Conservation (phyloP, 345 rosid species). For the Brassica rapa region DNA sequence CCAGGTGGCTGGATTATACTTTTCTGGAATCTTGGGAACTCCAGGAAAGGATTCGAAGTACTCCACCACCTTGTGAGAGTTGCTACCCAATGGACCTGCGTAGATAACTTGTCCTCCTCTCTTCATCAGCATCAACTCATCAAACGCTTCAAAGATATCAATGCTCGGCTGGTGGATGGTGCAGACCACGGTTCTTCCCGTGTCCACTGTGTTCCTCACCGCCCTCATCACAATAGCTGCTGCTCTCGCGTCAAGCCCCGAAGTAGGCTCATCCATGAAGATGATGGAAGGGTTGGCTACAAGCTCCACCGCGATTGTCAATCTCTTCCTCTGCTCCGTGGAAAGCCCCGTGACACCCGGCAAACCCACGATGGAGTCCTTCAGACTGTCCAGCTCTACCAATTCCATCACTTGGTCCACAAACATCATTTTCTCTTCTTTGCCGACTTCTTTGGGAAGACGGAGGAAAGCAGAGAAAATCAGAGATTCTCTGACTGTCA, state of each 20-base stretch:
- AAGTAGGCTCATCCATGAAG: conserved; percentile 59
- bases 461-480: conserved; percentile 85
- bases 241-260: conserved; percentile 85
- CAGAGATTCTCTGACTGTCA: conserved; percentile 73
- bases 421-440: conserved; percentile 68
- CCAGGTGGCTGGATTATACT: conserved; percentile 84
- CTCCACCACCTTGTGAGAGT: conserved; percentile 67
- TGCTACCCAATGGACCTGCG: conserved; percentile 61
- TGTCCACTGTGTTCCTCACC: conserved; percentile 12
- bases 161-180: conserved; percentile 16
- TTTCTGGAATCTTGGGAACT: conserved; percentile 63
- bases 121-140: conserved; percentile 77
- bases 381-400: conserved; percentile 58
- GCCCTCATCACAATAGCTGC: conserved; percentile 85
- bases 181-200: conserved; percentile 12
- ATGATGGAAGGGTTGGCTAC: conserved; percentile 20
- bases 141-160: conserved; percentile 80
- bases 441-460: conserved; percentile 64
- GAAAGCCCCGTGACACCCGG: conserved; percentile 75
- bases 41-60: conserved; percentile 74
- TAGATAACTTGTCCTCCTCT: conserved; percentile 85
- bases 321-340: conserved; percentile 78
- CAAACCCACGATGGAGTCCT: conserved; percentile 61
- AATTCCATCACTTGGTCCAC: conserved; percentile 68
- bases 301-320: conserved; percentile 36